Percentiles rank a stretch among this genome's conserved stretches.
Evolutionary conservation across 768 basidiomycete species (phyloP).

Genomic region (Termitomyces sp.): DNA sequence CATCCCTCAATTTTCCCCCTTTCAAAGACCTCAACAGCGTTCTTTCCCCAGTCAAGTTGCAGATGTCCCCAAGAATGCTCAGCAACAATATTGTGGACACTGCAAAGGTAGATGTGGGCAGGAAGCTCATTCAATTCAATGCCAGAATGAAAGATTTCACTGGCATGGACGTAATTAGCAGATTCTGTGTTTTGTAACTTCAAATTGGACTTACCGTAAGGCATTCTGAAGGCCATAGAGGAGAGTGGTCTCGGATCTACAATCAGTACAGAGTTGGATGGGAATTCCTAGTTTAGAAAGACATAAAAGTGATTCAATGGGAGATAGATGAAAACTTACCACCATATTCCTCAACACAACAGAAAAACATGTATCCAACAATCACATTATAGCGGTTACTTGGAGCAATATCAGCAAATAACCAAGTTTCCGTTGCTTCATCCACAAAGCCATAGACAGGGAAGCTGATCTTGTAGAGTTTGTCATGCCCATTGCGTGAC

Average conservation of each 20-base stretch:
- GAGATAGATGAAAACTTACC: slow-evolving; percentile 9
- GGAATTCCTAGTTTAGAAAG: too few species aligned
- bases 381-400: slow-evolving; percentile 19
- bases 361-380: slow-evolving; percentile 23
- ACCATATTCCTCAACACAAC: slow-evolving; percentile 16
- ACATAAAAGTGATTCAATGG: slow-evolving; percentile 17
- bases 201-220: background rate
- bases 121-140: slow-evolving; percentile 17
- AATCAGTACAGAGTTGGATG: background rate
- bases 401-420: slow-evolving; percentile 24
- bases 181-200: background rate
- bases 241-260: slow-evolving; percentile 29
- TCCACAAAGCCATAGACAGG: slow-evolving; percentile 23
- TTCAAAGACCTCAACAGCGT: slow-evolving; percentile 18
- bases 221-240: slow-evolving; percentile 17
- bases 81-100: slow-evolving; percentile 28
- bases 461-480: slow-evolving; percentile 25
- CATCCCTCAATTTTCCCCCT: slow-evolving; percentile 17
- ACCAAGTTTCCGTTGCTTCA: slow-evolving; percentile 20
- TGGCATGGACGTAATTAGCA: slow-evolving; percentile 3
- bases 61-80: slow-evolving; percentile 31
- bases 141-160: slow-evolving; percentile 22
- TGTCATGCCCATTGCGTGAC: background rate
- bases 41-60: slow-evolving; percentile 25
- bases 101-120: slow-evolving; percentile 24